Evolutionary conservation across 345 rosid species (phyloP), one percentile per base, ranked within the genome.

Genomic region (Mercurialis annua): DNA sequence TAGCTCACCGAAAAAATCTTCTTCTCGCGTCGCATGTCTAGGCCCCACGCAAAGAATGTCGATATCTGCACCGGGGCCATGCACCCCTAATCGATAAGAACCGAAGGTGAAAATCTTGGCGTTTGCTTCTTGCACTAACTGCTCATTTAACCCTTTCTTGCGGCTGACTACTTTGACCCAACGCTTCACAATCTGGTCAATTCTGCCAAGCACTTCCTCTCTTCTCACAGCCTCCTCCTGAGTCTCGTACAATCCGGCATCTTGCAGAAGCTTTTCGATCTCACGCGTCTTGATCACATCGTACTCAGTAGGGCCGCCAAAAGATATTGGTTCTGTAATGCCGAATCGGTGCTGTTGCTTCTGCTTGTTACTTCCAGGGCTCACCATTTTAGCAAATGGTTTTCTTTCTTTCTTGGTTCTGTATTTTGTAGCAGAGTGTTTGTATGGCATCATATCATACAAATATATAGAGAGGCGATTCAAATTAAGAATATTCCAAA

Each of bases 41-140:
- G 99, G 99, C 68, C 98, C 99, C 65, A 91, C 98, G 47, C 96
- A 94, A 44, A 94, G 89, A 0, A 95, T 94, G 81, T 94, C 98
- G 67, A 94, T 85, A 83, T 94, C 99, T 18, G 98, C 98, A 51
- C 99, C 99, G 67, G 98, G 99, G 65, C 99, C 90, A 75, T 94
- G 96, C 76, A 94, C 99, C 99, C 99, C 99, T 63, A 89, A 82
- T 14, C 99, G 94, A 78, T 94, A 91, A 66, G 99, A 91, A 77
- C 99, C 99, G 79, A 89, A 89, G 15, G 99, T 94, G 84, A 91
- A 94, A 77, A 94, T 89, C 83, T 91, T 88, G 2, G 99, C 99
- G 81, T 94, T 94, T 12, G 97, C 99, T 79, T 91, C 97, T 46
- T 85, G 92, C 74, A 94, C 86, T 72, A 87, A 73, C 73, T 91